phyloP scores from a whole-genome alignment of 352 stramenopile species.

The Phytophthora sp. region DNA sequence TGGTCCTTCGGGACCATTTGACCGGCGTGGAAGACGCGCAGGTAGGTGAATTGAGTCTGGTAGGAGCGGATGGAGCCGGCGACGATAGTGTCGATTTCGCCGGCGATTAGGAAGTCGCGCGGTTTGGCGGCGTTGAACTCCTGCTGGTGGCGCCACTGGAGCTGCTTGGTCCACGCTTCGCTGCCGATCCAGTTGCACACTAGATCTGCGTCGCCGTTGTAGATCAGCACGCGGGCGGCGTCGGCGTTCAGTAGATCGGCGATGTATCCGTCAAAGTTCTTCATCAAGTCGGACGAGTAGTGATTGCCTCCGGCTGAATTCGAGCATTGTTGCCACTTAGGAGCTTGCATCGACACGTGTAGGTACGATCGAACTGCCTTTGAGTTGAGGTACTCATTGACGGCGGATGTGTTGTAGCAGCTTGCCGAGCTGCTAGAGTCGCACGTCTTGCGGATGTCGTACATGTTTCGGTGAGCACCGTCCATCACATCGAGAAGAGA shows the following conservation, averaged over 20 bases:
- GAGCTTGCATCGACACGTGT: slow-evolving; percentile 33
- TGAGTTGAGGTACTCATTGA: slow-evolving; percentile 68
- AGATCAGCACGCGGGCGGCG: slow-evolving; percentile 31
- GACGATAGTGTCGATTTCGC: slow-evolving; percentile 1
- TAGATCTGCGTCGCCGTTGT: slow-evolving; percentile 44
- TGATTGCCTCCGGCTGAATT: slow-evolving; percentile 78
- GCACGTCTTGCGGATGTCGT: slow-evolving; percentile 55
- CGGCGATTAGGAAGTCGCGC: slow-evolving; percentile 10
- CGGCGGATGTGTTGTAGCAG: slow-evolving; percentile 22
- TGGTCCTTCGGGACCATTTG: slow-evolving; percentile 65
- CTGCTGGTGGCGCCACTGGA: slow-evolving; percentile 42
- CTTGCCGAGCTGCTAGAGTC: slow-evolving; percentile 8
- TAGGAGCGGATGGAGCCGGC: slow-evolving; percentile 36
- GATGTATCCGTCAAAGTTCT: slow-evolving; percentile 27
- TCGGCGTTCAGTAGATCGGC: slow-evolving; percentile 25
- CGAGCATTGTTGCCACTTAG: slow-evolving; percentile 89
- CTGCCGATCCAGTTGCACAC: slow-evolving; percentile 52
- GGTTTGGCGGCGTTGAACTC: slow-evolving; percentile 24
- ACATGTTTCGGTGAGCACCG: slow-evolving; percentile 44
- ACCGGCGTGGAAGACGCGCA: slow-evolving; percentile 56
- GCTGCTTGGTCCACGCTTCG: slow-evolving; percentile 37
- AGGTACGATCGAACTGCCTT: slow-evolving; percentile 40
- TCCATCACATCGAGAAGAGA: slow-evolving; percentile 17
- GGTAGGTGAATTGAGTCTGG: slow-evolving; percentile 44
- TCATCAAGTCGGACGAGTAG: slow-evolving; percentile 57